phyloP scores from a whole-genome alignment of 805 yeast species.

The Kodamaea nitidulidarum region DNA sequence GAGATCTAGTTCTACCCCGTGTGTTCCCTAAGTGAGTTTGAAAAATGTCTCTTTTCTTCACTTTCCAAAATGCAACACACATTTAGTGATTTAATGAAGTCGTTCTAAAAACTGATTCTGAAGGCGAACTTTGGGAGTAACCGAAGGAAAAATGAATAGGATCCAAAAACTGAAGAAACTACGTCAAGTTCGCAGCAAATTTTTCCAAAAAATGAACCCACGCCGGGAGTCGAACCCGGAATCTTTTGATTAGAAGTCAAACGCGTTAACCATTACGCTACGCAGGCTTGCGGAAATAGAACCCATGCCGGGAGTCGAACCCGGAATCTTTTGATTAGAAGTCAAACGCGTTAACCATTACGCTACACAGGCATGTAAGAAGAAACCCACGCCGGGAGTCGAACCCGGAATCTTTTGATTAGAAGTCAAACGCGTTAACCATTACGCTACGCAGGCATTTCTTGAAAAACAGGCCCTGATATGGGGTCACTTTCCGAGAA shows the following conservation, averaged over 20 bases:
- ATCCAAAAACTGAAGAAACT: not conserved
- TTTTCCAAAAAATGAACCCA: conserved; percentile 9
- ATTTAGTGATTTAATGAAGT: too few relatives aligned
- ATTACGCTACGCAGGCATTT: conserved; percentile 19
- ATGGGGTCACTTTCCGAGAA: not conserved
- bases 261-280: conserved; percentile 22
- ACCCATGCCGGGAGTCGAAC: conserved; percentile 25
- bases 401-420: conserved; percentile 23
- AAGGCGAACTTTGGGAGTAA: too few relatives aligned
- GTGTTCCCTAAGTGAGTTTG: too few relatives aligned
- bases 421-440: conserved; percentile 24
- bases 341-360: conserved; percentile 24
- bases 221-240: conserved; percentile 24
- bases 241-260: conserved; percentile 24
- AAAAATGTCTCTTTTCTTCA: too few relatives aligned
- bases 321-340: conserved; percentile 23
- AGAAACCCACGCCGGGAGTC: conserved; percentile 22
- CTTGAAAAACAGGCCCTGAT: not conserved
- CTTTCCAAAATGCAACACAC: too few relatives aligned
- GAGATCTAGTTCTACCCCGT: too few relatives aligned
- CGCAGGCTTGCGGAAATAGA: conserved; percentile 13
- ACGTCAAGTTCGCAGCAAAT: not conserved
- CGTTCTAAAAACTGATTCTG: too few relatives aligned
- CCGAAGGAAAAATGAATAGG: too few relatives aligned
- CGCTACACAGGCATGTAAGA: conserved; percentile 17